phyloP scores from a whole-genome alignment of 129 eudicot genomes.

The Centella asiatica region DNA sequence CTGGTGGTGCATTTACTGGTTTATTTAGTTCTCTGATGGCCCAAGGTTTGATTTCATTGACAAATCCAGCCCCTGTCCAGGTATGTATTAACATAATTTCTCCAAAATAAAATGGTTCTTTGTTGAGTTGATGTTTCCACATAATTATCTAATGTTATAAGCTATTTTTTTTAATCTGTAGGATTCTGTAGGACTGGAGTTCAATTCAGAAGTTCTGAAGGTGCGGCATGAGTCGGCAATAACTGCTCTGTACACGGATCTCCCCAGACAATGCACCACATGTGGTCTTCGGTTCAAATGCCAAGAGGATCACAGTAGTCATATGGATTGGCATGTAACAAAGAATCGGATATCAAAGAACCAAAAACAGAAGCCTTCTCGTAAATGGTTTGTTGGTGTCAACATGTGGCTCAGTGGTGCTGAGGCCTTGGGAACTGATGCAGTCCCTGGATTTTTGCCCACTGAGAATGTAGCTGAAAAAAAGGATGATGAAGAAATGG shows the following conservation, averaged over 20 bases:
- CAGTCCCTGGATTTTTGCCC: constrained; percentile 67
- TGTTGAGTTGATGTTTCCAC: constrained; percentile 1
- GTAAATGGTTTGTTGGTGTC: constrained; percentile 77
- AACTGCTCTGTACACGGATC: constrained; percentile 58
- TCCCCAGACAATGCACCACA: constrained; percentile 88
- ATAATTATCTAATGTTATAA: not conserved
- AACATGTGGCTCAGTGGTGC: constrained; percentile 90
- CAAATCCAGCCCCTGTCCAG: constrained; percentile 48
- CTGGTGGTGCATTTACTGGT: constrained; percentile 56
- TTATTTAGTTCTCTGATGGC: constrained; percentile 65
- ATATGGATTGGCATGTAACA: constrained; percentile 99
- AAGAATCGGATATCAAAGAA: constrained; percentile 67
- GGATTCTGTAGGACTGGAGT: constrained; percentile 80
- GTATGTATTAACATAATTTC: constrained; percentile 27
- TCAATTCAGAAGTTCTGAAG: constrained; percentile 70
- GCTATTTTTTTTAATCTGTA: constrained; percentile 20
- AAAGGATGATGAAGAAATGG: constrained; percentile 68
- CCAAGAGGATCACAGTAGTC: constrained; percentile 92
- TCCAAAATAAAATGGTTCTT: constrained; percentile 1
- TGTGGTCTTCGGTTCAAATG: constrained; percentile 88
- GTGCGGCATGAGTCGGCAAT: constrained; percentile 75
- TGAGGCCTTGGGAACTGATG: constrained; percentile 74
- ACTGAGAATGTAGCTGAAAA: constrained; percentile 46
- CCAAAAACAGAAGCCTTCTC: constrained; percentile 86
- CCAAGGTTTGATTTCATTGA: constrained; percentile 69